phyloP scores from a whole-genome alignment of 2,329 filamentous ascomycete genomes.

The Scedosporium apiospermum region DNA sequence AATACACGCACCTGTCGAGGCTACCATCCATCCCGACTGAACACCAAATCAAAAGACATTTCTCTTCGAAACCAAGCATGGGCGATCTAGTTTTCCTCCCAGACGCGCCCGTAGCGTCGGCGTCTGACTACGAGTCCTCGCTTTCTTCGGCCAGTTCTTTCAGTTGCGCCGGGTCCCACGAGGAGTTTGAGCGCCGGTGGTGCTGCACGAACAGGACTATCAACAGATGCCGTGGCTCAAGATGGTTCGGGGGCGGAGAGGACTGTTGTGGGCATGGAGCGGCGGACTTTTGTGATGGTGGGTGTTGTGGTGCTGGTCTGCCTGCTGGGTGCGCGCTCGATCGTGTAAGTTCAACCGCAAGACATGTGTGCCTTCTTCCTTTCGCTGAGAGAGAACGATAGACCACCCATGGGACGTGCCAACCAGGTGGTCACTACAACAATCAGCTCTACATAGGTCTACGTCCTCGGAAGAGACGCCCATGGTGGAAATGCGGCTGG shows the following conservation, averaged over 20 bases:
- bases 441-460: background rate
- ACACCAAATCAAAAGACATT: too few relatives aligned
- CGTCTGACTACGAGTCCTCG: slow-evolving; percentile 1
- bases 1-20: too few relatives aligned
- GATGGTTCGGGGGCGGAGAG: background rate
- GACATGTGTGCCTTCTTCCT: background rate
- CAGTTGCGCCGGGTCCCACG: slow-evolving; percentile 2
- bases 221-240: background rate
- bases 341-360: background rate
- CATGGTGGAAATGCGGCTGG: background rate
- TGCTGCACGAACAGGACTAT: background rate
- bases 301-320: background rate
- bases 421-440: background rate
- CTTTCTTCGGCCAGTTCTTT: background rate
- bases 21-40: too few relatives aligned
- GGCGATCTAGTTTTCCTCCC: slow-evolving; percentile 4
- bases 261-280: background rate
- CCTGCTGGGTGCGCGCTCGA: background rate
- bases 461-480: background rate
- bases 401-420: background rate
- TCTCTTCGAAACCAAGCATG: background rate
- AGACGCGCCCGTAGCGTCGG: background rate
- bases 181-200: background rate
- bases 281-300: background rate
- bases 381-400: too few relatives aligned